These are phyloP conservation scores for Panicum virgatum DNA, from an alignment of 202 grass and related monocot genomes.

Conservation along the genomic window DNA sequence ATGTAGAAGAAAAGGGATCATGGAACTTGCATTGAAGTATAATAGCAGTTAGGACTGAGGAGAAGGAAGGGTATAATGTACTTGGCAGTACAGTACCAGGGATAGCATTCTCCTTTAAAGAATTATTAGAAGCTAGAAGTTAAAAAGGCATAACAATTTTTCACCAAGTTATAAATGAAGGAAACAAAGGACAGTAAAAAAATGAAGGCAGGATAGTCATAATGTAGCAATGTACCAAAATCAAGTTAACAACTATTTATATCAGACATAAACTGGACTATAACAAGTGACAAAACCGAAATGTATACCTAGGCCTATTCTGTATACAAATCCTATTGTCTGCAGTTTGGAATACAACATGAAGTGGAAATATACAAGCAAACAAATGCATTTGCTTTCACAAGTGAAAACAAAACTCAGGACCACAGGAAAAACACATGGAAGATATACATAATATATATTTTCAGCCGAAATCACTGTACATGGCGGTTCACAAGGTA, in stretches of 20 bases:
- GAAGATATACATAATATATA: conserved; percentile 28
- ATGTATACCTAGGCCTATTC: conserved; percentile 15
- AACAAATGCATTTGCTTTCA: neutral
- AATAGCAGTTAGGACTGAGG: neutral
- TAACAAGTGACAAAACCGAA: conserved; percentile 22
- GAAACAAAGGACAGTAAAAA: neutral
- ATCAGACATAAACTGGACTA: neutral
- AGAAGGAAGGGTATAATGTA: neutral
- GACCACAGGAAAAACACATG: conserved; percentile 3
- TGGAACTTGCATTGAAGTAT: neutral
- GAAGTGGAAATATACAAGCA: conserved; percentile 22
- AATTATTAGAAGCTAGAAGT: neutral
- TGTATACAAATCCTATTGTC: conserved; percentile 17
- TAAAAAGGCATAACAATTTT: neutral
- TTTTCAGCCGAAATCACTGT: conserved; percentile 41
- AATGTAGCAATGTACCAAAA: neutral
- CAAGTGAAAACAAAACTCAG: conserved; percentile 27
- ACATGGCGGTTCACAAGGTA: conserved; percentile 6
- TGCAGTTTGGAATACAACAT: conserved; percentile 12
- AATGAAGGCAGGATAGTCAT: neutral
- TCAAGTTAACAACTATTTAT: neutral
- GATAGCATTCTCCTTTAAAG: neutral
- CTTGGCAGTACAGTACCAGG: conserved; percentile 7
- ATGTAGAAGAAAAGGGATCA: neutral
- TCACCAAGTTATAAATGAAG: neutral